Evolutionary conservation across 164 flowering plant species (phyloP), one percentile per base, ranked within the genome.

Genomic region (Liquidambar formosana): DNA sequence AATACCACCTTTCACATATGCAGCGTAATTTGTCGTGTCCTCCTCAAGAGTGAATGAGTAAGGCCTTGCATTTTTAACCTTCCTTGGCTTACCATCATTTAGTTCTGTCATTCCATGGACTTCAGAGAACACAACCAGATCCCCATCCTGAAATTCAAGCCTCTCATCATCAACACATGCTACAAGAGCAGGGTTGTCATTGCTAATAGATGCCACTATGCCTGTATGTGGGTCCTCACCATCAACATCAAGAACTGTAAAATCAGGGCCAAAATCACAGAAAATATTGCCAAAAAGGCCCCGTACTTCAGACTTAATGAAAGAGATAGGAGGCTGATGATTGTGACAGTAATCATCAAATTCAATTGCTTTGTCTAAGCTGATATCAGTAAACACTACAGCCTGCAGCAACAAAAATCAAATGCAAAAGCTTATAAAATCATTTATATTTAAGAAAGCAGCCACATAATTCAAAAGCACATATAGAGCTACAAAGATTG

Each of bases 131-230:
- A 88, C 84, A 80, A 90, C 96, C 70, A 89, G 72, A 81, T 92
- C 97, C 44, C 94, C 97, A 85, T 92, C 97, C 73, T 92, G 89
- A 80, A 92, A 92, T 74, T 88, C 96, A 33, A 90, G 86, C 71
- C 94, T 81, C 65, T 90, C 97, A 77, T 92, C 96, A 78, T 92
- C 96, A 69, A 92, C 89, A 77, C 92, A 92, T 11, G 96, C 79
- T 12, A 92, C 83, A 43, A 90, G 84, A 10, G 96, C 88, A 64
- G 96, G 91, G 66, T 80, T 84, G 71, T 86, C 96, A 78, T 90
- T 92, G 84, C 90, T 86, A 61, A 92, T 86, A 57, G 96, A 92
- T 47, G 96, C 96, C 82, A 92, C 80, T 43, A 92, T 92, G 57
- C 95, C 97, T 0, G 94, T 80, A 73, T 85, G 89, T 28, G 97